These are phyloP conservation scores for Lentinula aciculospora DNA, from an alignment of 768 basidiomycete species.

Conservation along the genomic window DNA sequence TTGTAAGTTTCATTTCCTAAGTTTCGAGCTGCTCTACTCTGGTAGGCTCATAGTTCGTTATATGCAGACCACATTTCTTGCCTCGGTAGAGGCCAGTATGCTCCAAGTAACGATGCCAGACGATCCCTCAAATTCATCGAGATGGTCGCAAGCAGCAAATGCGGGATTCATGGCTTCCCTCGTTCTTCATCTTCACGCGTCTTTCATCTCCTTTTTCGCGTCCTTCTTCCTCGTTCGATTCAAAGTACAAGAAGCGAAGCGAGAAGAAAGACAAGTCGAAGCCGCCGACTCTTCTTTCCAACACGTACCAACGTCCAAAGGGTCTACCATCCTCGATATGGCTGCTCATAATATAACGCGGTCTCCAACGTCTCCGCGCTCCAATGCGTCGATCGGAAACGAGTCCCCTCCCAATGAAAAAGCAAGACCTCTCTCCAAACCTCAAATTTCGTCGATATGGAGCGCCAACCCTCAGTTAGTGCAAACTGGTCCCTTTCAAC, in stretches of 20 bases:
- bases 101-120: conserved; percentile 36
- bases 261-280: conserved; percentile 36
- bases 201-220: conserved; percentile 41
- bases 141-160: conserved; percentile 30
- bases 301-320: background rate
- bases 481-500: conserved; percentile 41
- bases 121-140: conserved; percentile 8
- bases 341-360: conserved; percentile 2
- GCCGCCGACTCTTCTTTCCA: conserved; percentile 2
- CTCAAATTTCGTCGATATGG: conserved; percentile 20
- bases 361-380: conserved; percentile 4
- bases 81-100: conserved; percentile 50
- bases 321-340: conserved; percentile 4
- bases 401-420: background rate
- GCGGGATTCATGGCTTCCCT: conserved; percentile 47
- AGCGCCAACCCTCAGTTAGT: conserved; percentile 45
- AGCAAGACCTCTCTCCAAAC: conserved; percentile 10
- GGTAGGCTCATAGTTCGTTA: background rate
- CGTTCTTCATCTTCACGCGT: conserved; percentile 44
- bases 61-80: conserved; percentile 57
- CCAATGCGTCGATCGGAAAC: background rate
- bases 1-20: conserved; percentile 31
- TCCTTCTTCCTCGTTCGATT: conserved; percentile 53
- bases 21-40: background rate
- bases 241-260: conserved; percentile 47